Percentiles rank a stretch among this genome's conserved stretches.
phyloP scores from a whole-genome alignment of 1,284 basidiomycete genomes.

The Ganoderma resinaceum region DNA sequence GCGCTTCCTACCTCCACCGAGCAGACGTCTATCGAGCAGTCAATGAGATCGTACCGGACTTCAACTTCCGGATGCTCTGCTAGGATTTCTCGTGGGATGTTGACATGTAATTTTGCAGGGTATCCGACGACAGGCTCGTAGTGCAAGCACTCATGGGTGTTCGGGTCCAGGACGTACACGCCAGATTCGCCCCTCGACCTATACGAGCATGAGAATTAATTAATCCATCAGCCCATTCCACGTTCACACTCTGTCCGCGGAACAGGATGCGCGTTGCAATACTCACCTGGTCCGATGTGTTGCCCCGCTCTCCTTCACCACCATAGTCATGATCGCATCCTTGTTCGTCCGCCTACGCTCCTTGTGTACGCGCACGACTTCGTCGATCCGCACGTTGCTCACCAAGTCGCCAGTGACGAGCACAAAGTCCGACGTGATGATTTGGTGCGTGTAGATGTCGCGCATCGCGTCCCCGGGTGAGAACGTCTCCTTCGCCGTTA shows the following conservation, averaged over 20 bases:
- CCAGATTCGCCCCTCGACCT: conserved; percentile 77
- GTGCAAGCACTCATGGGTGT: conserved; percentile 80
- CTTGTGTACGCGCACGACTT: conserved; percentile 90
- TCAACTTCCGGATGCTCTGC: conserved; percentile 77
- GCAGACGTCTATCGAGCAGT: conserved; percentile 91
- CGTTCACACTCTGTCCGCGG: too few species aligned
- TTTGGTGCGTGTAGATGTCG: conserved; percentile 92
- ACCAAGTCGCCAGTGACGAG: conserved; percentile 95
- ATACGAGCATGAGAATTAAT: conserved; percentile 14
- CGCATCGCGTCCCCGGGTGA: conserved; percentile 96
- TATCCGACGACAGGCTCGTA: conserved; percentile 77
- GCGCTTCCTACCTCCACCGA: conserved; percentile 76
- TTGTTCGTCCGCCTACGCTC: conserved; percentile 88
- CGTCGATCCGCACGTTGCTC: conserved; percentile 91
- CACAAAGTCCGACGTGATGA: conserved; percentile 93
- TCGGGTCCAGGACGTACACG: conserved; percentile 77
- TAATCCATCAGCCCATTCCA: conserved; percentile 3
- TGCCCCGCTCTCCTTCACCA: conserved; percentile 82
- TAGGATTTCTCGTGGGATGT: conserved; percentile 76
- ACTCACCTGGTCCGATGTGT: conserved; percentile 76
- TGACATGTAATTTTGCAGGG: conserved; percentile 62
- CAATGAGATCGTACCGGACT: conserved; percentile 86
- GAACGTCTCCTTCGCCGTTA: conserved; percentile 88
- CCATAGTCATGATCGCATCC: conserved; percentile 96
- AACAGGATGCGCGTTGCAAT: too few species aligned